Conservation (phyloP, 768 basidiomycete genomes). For the Neoboletus magnificus region DNA sequence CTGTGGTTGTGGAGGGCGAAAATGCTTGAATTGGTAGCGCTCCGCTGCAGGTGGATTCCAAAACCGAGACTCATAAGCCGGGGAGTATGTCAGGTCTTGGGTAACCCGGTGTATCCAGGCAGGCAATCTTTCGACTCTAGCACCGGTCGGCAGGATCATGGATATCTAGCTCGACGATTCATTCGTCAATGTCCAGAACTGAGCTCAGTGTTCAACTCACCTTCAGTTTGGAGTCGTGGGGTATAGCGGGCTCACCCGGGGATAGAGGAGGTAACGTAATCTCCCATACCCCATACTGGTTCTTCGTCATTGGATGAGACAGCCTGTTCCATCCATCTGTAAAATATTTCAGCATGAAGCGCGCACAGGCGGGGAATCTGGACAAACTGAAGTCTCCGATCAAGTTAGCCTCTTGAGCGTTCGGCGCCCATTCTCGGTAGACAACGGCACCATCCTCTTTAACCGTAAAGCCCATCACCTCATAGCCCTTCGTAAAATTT, state of each 20-base stretch:
- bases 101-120: slow-evolving; percentile 96
- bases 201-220: slow-evolving; percentile 37
- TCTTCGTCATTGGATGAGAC: slow-evolving; percentile 82
- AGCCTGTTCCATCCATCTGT: slow-evolving; percentile 85
- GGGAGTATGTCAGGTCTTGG: slow-evolving; percentile 86
- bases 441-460: slow-evolving; percentile 61
- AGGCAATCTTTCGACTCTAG: slow-evolving; percentile 87
- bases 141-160: slow-evolving; percentile 75
- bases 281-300: slow-evolving; percentile 89
- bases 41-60: slow-evolving; percentile 87
- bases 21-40: slow-evolving; percentile 79
- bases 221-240: slow-evolving; percentile 95
- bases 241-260: slow-evolving; percentile 75
- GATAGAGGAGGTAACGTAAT: slow-evolving; percentile 66
- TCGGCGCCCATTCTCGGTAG: slow-evolving; percentile 97
- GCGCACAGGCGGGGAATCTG: neutral
- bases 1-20: slow-evolving; percentile 61
- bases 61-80: slow-evolving; percentile 94
- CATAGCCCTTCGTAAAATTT: slow-evolving; percentile 55
- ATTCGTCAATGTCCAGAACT: neutral
- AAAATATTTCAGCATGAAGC: slow-evolving; percentile 1
- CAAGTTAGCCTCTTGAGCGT: slow-evolving; percentile 74
- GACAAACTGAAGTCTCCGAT: slow-evolving; percentile 96
- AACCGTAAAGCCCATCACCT: slow-evolving; percentile 71
- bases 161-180: slow-evolving; percentile 62